A percentile compares a stretch with the other conserved stretches of the same genome.
phyloP scores from a whole-genome alignment of 2,329 filamentous ascomycete species.

The Pseudohalonectria lignicola region DNA sequence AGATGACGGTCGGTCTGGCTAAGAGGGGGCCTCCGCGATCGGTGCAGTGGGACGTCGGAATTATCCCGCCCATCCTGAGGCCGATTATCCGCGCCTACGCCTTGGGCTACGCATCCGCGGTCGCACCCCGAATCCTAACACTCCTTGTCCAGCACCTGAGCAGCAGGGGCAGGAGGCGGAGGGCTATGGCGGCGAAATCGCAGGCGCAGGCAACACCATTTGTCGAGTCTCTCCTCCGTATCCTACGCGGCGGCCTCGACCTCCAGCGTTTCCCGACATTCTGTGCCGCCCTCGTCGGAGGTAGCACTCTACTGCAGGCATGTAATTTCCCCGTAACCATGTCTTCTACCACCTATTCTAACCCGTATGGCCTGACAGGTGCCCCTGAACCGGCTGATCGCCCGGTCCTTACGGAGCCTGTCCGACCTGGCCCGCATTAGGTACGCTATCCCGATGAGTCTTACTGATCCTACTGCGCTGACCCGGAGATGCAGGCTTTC shows the following conservation, averaged over 20 bases:
- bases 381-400: constrained; percentile 17
- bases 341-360: not conserved
- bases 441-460: constrained; percentile 10
- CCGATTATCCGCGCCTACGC: constrained; percentile 49
- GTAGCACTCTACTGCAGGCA: constrained; percentile 45
- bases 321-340: constrained; percentile 20
- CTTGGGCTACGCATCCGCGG: constrained; percentile 48
- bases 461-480: constrained; percentile 7
- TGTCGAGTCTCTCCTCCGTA: constrained; percentile 21
- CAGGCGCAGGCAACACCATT: constrained; percentile 17
- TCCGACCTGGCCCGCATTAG: constrained; percentile 17
- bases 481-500: constrained; percentile 37
- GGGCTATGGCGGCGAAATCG: constrained; percentile 14
- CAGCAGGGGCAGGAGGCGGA: constrained; percentile 23
- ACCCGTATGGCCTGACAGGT: constrained; percentile 11
- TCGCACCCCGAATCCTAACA: constrained; percentile 44
- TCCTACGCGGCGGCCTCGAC: constrained; percentile 40
- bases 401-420: constrained; percentile 11
- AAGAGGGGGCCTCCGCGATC: too few relatives aligned
- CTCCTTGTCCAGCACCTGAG: constrained; percentile 39
- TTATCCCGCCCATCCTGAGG: constrained; percentile 37
- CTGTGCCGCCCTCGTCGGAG: constrained; percentile 48
- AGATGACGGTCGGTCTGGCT: too few relatives aligned
- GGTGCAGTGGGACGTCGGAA: too few relatives aligned
- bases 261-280: constrained; percentile 49